These are phyloP conservation scores for Coemansia sp. DNA, from an alignment of 192 early-diverging fungal genomes.

Conservation along the genomic window DNA sequence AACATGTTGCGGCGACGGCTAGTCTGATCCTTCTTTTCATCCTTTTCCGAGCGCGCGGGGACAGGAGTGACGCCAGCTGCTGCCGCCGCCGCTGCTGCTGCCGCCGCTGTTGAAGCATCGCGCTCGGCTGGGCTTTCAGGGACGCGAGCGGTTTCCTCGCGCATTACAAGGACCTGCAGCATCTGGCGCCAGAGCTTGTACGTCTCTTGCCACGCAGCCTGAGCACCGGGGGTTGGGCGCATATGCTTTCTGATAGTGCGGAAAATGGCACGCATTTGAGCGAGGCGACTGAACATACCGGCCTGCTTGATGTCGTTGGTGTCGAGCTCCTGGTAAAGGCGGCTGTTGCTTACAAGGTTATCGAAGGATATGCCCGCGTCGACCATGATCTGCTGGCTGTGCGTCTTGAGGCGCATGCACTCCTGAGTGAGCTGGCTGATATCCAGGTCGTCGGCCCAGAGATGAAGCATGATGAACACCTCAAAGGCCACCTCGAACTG, in stretches of 20 bases:
- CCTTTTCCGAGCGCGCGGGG: constrained; percentile 11
- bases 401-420: constrained; percentile 44
- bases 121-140: constrained; percentile 33
- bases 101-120: constrained; percentile 10
- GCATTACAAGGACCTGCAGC: constrained; percentile 52
- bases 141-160: constrained; percentile 44
- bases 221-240: constrained; percentile 47
- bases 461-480: constrained; percentile 62
- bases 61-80: constrained; percentile 3
- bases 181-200: constrained; percentile 57
- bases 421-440: constrained; percentile 43
- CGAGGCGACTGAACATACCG: constrained; percentile 45
- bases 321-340: constrained; percentile 81
- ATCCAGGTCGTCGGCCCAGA: constrained; percentile 62
- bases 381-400: constrained; percentile 49
- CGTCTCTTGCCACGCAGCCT: constrained; percentile 54
- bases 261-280: constrained; percentile 53
- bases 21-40: constrained; percentile 30
- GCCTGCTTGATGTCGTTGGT: constrained; percentile 75
- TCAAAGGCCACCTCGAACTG: constrained; percentile 61
- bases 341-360: constrained; percentile 76
- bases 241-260: constrained; percentile 53
- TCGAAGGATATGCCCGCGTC: constrained; percentile 65
- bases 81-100: constrained; percentile 1
- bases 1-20: constrained; percentile 48